Conservation (phyloP, 2,329 filamentous ascomycete species). For the Pseudofabraea citricarpa region DNA sequence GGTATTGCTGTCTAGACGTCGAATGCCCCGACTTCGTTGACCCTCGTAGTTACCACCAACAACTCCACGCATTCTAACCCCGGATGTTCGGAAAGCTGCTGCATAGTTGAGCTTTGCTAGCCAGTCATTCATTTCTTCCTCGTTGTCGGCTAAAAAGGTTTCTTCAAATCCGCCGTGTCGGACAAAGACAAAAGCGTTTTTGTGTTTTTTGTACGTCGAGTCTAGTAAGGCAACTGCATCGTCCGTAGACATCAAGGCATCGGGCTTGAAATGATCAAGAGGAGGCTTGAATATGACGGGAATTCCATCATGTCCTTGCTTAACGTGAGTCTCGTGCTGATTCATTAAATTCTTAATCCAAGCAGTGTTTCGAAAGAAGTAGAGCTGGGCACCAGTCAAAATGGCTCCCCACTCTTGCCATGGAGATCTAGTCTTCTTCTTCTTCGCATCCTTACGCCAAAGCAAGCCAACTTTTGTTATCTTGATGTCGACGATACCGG, state of each 20-base stretch:
- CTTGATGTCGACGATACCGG: constrained; percentile 94
- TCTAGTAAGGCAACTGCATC: constrained; percentile 87
- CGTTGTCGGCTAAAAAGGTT: constrained; percentile 83
- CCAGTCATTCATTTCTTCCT: constrained; percentile 95
- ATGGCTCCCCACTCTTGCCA: constrained; percentile 99
- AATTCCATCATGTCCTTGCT: constrained; percentile 67
- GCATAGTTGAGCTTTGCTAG: constrained; percentile 94
- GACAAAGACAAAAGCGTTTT: constrained; percentile 89
- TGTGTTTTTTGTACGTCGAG: constrained; percentile 86
- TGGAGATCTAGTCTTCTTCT: constrained; percentile 87
- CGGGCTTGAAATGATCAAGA: constrained; percentile 86
- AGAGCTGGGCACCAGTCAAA: constrained; percentile 92
- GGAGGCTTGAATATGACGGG: constrained; percentile 89
- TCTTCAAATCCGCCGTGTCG: constrained; percentile 85
- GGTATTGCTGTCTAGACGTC: constrained; percentile 52
- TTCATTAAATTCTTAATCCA: constrained; percentile 91
- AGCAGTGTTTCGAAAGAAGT: constrained; percentile 88
- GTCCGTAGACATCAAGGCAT: constrained; percentile 88
- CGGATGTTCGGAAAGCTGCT: constrained; percentile 86
- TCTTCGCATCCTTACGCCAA: constrained; percentile 92
- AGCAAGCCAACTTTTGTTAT: constrained; percentile 92
- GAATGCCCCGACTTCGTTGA: constrained; percentile 67
- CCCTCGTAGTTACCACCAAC: constrained; percentile 82
- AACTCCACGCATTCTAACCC: constrained; percentile 84
- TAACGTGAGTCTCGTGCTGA: constrained; percentile 80